Base-by-base conservation (phyloP, 2,329 filamentous ascomycete genomes). In the Harringtonia aguacate region DNA sequence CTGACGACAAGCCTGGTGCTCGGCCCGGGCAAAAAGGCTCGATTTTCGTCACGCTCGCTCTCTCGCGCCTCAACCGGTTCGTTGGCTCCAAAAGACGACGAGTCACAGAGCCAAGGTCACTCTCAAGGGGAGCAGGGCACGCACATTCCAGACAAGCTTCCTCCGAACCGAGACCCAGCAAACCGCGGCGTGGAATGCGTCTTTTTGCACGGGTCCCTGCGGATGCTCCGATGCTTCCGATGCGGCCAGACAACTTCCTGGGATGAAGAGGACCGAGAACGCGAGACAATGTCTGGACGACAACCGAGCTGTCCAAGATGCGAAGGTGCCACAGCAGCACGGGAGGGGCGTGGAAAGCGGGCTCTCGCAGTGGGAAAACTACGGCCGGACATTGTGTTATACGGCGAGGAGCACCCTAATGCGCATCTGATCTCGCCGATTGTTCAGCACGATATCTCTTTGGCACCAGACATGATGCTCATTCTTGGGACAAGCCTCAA, bases 371-470 rank as follows among this genome's bases (percentile, higher is more conserved):
- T 85, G 3, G 81, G 81, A 29, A 79, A 79, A 48, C 65, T 86
- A 17, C 68, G 81, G 33, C 82, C 82, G 1, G 81, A 86, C 53
- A 83, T 86, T 53, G 81, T 86, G 2, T 65, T 86, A 1, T 86
- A 86, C 54, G 81, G 81, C 20, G 81, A 86, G 56, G 80, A 85
- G 42, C 80, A 86, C 52, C 82, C 82, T 0, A 74, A 74, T 28
- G 76, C 78, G 2, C 77, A 84, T 46, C 66, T 82, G 6, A 81
- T 86, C 50, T 79, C 77, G 20, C 75, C 77, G 2, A 73, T 86
- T 13, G 72, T 84, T 14, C 79, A 80, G 14, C 78, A 84, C 47
- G 82, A 86, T 53, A 63, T 85, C 1, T 68, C 68, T 3, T 65
- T 81, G 4, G 70, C 70, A 4, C 82, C 81, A 0, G 81, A 86